phyloP scores from a whole-genome alignment of 192 early-diverging fungal species.

The Ambispora gerdemannii region DNA sequence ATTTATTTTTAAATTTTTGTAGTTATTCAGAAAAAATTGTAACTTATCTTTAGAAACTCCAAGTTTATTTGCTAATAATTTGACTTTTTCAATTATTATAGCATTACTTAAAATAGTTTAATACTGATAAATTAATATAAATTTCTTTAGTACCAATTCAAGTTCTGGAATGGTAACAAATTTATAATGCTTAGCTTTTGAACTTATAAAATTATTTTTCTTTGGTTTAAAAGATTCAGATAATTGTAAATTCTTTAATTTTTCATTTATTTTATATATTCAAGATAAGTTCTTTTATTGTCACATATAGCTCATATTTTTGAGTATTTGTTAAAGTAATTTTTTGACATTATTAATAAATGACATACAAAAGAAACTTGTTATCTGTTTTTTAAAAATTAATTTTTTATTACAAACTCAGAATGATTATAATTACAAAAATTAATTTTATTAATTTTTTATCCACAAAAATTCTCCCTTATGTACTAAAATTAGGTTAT shows the following conservation, averaged over 20 bases:
- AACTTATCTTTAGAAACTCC: constrained; percentile 27
- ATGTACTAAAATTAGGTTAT: no score
- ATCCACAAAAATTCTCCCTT: no score
- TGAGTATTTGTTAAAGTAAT: constrained; percentile 13
- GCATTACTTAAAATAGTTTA: constrained; percentile 25
- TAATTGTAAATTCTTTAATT: constrained; percentile 6
- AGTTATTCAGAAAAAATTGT: no score
- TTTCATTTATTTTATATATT: constrained; percentile 29
- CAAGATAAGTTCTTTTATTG: constrained; percentile 9
- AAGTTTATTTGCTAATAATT: constrained; percentile 9
- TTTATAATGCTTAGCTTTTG: neutral
- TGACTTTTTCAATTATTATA: constrained; percentile 27
- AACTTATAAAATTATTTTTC: constrained; percentile 8
- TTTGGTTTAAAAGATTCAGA: constrained; percentile 22
- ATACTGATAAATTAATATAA: constrained; percentile 28
- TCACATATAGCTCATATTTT: constrained; percentile 24
- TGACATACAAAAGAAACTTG: no score
- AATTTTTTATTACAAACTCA: no score
- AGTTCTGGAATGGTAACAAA: constrained; percentile 4
- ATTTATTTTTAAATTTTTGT: no score
- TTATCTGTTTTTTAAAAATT: no score
- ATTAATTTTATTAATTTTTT: no score
- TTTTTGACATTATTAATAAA: no score
- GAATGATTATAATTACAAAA: no score
- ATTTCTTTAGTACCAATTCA: constrained; percentile 30